Base-by-base conservation (phyloP, 805 yeast species). In the Candida krabiensis region DNA sequence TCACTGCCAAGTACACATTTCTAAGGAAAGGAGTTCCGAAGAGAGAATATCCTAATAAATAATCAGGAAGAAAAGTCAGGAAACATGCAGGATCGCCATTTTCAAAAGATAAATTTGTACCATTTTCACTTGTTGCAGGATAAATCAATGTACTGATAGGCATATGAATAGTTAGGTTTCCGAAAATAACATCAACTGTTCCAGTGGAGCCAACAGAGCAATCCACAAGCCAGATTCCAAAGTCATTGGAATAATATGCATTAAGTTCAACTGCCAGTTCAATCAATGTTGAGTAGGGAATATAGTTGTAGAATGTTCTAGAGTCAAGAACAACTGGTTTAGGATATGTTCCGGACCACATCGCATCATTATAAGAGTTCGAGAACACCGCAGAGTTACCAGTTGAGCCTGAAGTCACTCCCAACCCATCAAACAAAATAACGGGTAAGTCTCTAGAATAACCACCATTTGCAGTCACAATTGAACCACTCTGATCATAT, bases 261-360 rank as follows among this genome's bases (percentile, higher is more conserved):
- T 80, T 80, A 27, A 81, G 63, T 58, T 85, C 90, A 18, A 83
- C 67, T 0, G 90, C 87, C 21, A 85, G 59, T 47, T 75, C 76
- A 35, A 84, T 67, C 28, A 85, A 63, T 4, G 76, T 55, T 31
- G 73, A 70, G 28, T 71, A 60, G 0, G 91, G 91, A 24, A 85
- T 55, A 52, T 65, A 73, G 19, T 68, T 69, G 55, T 60, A 73
- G 9, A 58, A 44, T 28, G 71, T 64, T 39, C 86, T 66, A 1
- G 86, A 64, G 52, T 83, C 88, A 15, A 84, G 53, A 4, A 83
- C 38, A 0, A 79, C 81, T 0, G 89, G 83, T 17, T 67, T 60
- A 16, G 71, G 60, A 36, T 57, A 67, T 25, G 55, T 52, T 3
- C 63, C 58, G 1, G 66, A 39, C 3, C 63, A 52, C 40, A 77